Percentiles rank a stretch among this genome's conserved stretches.
Conservation (phyloP, 208 protist genomes). For the Novymonas esmeraldas region DNA sequence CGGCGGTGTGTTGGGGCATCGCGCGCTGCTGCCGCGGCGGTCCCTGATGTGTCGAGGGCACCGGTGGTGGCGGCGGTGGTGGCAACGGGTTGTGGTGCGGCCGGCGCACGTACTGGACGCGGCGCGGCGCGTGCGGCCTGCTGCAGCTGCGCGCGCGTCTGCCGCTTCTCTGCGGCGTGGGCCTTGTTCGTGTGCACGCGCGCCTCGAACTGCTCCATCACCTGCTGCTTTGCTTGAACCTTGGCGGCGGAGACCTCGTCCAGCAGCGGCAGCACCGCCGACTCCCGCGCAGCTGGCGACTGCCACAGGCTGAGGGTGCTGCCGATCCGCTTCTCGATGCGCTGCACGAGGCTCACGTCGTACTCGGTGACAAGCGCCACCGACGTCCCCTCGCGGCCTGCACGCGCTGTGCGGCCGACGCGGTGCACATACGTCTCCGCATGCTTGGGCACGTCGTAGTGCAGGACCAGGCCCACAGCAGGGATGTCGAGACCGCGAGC, state of each 20-base stretch:
- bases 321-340: slow-evolving; percentile 59
- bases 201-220: slow-evolving; percentile 74
- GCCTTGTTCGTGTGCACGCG: slow-evolving; percentile 65
- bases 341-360: slow-evolving; percentile 75
- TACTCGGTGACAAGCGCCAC: slow-evolving; percentile 84
- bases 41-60: too few species aligned
- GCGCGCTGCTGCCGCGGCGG: too few species aligned
- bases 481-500: slow-evolving; percentile 98
- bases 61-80: too few species aligned
- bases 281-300: slow-evolving; percentile 53
- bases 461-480: slow-evolving; percentile 95
- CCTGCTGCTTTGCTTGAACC: slow-evolving; percentile 79
- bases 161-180: slow-evolving; percentile 48
- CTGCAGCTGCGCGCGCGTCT: slow-evolving; percentile 19
- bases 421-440: slow-evolving; percentile 98
- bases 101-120: too few species aligned
- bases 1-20: too few species aligned
- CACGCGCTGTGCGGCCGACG: slow-evolving; percentile 97
- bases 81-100: too few species aligned
- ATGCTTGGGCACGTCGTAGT: slow-evolving; percentile 97
- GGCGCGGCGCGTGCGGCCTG: slow-evolving; percentile 6
- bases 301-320: slow-evolving; percentile 52
- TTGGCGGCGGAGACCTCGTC: slow-evolving; percentile 87
- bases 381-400: slow-evolving; percentile 63
- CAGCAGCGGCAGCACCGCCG: slow-evolving; percentile 59